Base-by-base conservation (phyloP, 2,329 filamentous ascomycete genomes). In the Cordyceps militaris region DNA sequence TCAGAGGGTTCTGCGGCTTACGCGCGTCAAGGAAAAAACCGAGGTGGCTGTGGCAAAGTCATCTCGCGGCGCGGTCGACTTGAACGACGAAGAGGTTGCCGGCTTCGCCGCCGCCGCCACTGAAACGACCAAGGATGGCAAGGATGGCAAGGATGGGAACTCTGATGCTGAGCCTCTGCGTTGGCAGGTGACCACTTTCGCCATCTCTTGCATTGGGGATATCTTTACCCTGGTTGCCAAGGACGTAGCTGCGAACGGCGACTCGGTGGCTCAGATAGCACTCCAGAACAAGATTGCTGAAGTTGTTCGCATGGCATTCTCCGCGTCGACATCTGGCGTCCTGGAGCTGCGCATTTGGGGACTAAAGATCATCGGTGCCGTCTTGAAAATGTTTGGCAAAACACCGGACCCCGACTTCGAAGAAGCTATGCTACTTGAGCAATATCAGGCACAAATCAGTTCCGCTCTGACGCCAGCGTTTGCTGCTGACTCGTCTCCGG, bases 391-490 rank as follows among this genome's bases (percentile, higher is more conserved):
- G 79, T 99, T 99, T 74, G 94, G 94, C 56, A 93, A 91, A 68
- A 91, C 89, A 1, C 89, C 93, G 1, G 94, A 99, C 72, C 95
- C 94, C 0, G 94, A 99, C 69, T 99, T 99, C 68, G 84, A 93
- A n/a, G 94, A 99, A 72, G 94, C 89, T 0, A 96, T 96, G 73
- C 79, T 99, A 16, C 80, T 99, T 4, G 95, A 99, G 71, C 94
- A 99, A 71, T 99, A 99, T 67, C 95, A 99, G 72, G 94, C 94
- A 5, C 94, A 99, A 69, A 99, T 99, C 68, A 92, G 92, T 66
- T 97, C 94, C 19, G 94, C 94, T 0, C 79, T 99, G 61, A 99
- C 95, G 0, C 94, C 94, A 3, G 95, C 94, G 0, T 99, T 99
- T 73, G 92, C 94, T 1, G 87, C 87, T 3, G 94, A 99, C 70